phyloP scores from a whole-genome alignment of 345 rosid genomes.

The Clausena lansium region DNA sequence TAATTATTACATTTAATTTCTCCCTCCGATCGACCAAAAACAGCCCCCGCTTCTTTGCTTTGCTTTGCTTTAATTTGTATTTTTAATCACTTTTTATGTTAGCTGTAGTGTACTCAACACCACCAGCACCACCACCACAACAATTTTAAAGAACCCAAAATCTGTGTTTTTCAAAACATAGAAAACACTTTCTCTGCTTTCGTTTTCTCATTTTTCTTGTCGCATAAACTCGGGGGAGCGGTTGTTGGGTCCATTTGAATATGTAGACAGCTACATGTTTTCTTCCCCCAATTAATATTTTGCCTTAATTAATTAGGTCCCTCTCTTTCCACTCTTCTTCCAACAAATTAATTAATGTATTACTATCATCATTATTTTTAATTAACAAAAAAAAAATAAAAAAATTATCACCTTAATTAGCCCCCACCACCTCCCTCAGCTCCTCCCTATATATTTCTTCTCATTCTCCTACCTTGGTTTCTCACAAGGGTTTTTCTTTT shows the following conservation, averaged over 20 bases:
- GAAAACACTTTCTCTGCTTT: background rate
- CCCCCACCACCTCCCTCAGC: background rate
- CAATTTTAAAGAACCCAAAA: background rate
- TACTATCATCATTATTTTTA: background rate
- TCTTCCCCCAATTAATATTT: background rate
- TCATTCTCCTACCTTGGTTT: conserved; percentile 4
- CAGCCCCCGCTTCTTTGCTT: conserved; percentile 7
- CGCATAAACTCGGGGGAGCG: conserved; percentile 26
- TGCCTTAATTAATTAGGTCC: background rate
- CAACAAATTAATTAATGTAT: background rate
- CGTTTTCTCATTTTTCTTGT: background rate
- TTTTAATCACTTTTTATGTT: conserved; percentile 13
- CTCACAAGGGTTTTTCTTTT: conserved; percentile 34
- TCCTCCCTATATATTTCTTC: conserved; percentile 24
- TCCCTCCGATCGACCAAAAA: conserved; percentile 31
- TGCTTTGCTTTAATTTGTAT: background rate
- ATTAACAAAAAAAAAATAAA: too few species aligned
- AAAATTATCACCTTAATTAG: background rate
- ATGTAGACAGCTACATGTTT: background rate
- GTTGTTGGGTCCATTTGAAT: conserved; percentile 34
- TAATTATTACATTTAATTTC: background rate
- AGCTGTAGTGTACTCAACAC: conserved; percentile 31
- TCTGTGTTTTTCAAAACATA: background rate
- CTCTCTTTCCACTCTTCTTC: conserved; percentile 15
- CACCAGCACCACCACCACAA: background rate